Conservation (phyloP, 2,329 filamentous ascomycete species). For the Beauveria varroae region DNA sequence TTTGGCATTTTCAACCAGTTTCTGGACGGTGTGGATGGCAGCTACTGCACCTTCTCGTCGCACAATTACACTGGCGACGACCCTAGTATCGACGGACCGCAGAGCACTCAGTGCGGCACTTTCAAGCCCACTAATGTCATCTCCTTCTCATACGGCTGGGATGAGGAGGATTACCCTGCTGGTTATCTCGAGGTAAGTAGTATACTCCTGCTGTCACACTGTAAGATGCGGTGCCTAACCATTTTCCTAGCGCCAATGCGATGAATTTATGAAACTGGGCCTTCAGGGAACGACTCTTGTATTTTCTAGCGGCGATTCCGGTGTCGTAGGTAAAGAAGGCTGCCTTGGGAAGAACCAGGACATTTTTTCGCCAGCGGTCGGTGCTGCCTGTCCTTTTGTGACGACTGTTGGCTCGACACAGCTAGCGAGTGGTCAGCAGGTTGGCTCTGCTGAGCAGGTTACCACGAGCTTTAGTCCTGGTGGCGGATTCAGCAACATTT, state of each 20-base stretch:
- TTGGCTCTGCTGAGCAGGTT: slow-evolving; percentile 36
- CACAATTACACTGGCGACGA: slow-evolving; percentile 33
- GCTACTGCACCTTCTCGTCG: slow-evolving; percentile 42
- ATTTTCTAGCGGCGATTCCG: slow-evolving; percentile 32
- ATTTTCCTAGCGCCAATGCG: slow-evolving; percentile 26
- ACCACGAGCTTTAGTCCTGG: slow-evolving; percentile 30
- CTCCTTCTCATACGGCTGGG: slow-evolving; percentile 38
- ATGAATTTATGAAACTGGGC: slow-evolving; percentile 39
- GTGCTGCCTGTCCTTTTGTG: slow-evolving; percentile 35
- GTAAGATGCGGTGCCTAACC: no score
- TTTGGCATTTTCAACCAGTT: slow-evolving; percentile 35
- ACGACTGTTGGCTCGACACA: slow-evolving; percentile 41
- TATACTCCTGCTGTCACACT: neutral
- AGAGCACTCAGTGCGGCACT: slow-evolving; percentile 27
- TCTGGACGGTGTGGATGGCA: slow-evolving; percentile 44
- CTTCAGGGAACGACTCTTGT: slow-evolving; percentile 34
- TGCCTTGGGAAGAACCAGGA: slow-evolving; percentile 10
- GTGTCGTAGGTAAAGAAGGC: slow-evolving; percentile 21
- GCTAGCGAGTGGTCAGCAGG: slow-evolving; percentile 31
- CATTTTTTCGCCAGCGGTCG: slow-evolving; percentile 27
- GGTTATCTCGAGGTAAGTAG: slow-evolving; percentile 30
- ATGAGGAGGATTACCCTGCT: slow-evolving; percentile 33
- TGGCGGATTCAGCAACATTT: slow-evolving; percentile 31
- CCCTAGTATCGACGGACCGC: slow-evolving; percentile 38
- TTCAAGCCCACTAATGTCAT: slow-evolving; percentile 22